Evolutionary conservation across 75 land plant genomes (phyloP).

Genomic region (Isoetes taiwanensis): DNA sequence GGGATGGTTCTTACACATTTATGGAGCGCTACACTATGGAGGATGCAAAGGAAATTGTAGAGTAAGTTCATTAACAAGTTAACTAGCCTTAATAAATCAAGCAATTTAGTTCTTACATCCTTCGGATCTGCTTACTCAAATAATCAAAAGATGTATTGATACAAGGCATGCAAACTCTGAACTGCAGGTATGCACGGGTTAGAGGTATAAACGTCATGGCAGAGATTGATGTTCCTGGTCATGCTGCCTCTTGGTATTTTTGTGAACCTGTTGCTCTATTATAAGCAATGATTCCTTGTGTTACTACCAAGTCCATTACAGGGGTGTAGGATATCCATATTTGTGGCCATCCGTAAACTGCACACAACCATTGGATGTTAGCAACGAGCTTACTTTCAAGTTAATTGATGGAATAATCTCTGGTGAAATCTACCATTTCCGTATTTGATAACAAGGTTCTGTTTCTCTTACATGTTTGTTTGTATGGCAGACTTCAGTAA

Average conservation of each 20-base stretch:
- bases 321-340: slow-evolving; percentile 89
- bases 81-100: not conserved
- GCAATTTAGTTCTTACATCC: not conserved
- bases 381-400: slow-evolving; percentile 75
- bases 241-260: slow-evolving; percentile 95
- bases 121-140: too few species aligned
- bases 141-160: too few species aligned
- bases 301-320: too few species aligned
- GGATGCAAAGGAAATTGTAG: slow-evolving; percentile 81
- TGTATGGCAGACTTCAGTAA: slow-evolving; percentile 56
- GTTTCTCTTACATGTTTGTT: not conserved
- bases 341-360: slow-evolving; percentile 78
- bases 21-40: slow-evolving; percentile 76
- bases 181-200: slow-evolving; percentile 15
- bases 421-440: slow-evolving; percentile 28
- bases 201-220: slow-evolving; percentile 79
- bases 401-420: slow-evolving; percentile 59
- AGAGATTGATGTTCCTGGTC: slow-evolving; percentile 93
- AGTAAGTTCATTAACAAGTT: slow-evolving; percentile 49
- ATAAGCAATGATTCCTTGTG: too few species aligned
- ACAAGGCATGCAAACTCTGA: not conserved
- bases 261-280: too few species aligned
- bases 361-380: slow-evolving; percentile 79
- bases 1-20: slow-evolving; percentile 76
- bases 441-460: not conserved